phyloP scores from a whole-genome alignment of 2,329 filamentous ascomycete species.

The Claviceps fusiformis region DNA sequence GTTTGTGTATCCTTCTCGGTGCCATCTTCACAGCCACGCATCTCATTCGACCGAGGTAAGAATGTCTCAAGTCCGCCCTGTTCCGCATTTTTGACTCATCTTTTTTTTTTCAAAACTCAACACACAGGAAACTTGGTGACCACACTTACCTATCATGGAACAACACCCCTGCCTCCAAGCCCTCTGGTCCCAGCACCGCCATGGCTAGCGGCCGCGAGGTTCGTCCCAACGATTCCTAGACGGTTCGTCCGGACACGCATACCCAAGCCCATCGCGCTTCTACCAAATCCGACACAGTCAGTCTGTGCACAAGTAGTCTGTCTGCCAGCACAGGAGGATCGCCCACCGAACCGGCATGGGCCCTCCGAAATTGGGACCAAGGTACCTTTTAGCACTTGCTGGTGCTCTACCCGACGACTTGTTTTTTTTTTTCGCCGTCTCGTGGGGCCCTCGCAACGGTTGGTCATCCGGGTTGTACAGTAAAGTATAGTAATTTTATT shows the following conservation, averaged over 20 bases:
- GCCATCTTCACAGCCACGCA: constrained; percentile 81
- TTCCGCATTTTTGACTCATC: too few species aligned
- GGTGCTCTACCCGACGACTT: too few species aligned
- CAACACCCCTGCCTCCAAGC: constrained; percentile 35
- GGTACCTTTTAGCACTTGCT: neutral
- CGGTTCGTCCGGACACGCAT: constrained; percentile 14
- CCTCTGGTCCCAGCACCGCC: constrained; percentile 26
- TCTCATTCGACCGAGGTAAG: constrained; percentile 67
- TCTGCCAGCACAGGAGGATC: neutral
- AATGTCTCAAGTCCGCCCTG: too few species aligned
- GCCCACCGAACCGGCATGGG: neutral
- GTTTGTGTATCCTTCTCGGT: constrained; percentile 81
- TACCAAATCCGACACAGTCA: neutral
- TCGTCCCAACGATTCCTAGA: constrained; percentile 30
- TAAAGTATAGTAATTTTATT: too few species aligned
- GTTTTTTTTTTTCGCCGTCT: too few species aligned
- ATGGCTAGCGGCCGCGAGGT: constrained; percentile 44
- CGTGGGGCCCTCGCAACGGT: too few species aligned
- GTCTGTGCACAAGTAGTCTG: too few species aligned
- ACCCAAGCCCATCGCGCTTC: neutral
- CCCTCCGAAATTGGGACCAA: neutral
- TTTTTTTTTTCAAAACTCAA: too few species aligned
- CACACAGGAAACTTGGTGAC: constrained; percentile 80
- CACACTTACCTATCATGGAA: constrained; percentile 98
- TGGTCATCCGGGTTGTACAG: too few species aligned